A percentile compares a stretch with the other conserved stretches of the same genome.
Evolutionary conservation across 495 filamentous ascomycete species (phyloP).

Genomic region (Lophiostoma macrostomum): DNA sequence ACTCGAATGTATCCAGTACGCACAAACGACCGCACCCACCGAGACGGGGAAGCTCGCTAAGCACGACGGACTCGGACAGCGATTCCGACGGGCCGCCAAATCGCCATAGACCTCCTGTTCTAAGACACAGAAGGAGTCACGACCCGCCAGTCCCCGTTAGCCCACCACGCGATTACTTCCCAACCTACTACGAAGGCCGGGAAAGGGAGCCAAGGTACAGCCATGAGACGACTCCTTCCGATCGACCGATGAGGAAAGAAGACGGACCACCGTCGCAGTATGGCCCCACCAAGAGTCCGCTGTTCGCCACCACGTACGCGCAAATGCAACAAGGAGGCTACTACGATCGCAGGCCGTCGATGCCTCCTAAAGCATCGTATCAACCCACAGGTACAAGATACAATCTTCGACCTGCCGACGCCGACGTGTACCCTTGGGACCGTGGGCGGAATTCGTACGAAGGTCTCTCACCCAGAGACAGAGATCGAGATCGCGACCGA

Average conservation of each 20-base stretch:
- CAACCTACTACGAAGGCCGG: slow-evolving; percentile 21
- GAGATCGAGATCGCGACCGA: background rate
- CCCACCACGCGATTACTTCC: slow-evolving; percentile 36
- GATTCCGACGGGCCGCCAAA: slow-evolving; percentile 10
- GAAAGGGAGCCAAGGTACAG: no score
- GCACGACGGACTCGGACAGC: slow-evolving; percentile 24
- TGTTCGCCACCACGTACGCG: slow-evolving; percentile 42
- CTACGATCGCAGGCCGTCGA: slow-evolving; percentile 23
- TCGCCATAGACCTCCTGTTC: slow-evolving; percentile 17
- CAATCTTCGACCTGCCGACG: slow-evolving; percentile 4
- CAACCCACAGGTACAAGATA: slow-evolving; percentile 15
- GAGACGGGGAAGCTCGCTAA: slow-evolving; percentile 19
- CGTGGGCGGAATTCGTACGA: slow-evolving; percentile 1
- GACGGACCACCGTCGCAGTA: slow-evolving; percentile 23
- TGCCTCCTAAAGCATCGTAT: slow-evolving; percentile 5
- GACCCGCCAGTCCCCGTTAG: slow-evolving; percentile 41
- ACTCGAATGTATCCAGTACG: no score
- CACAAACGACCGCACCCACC: slow-evolving; percentile 25
- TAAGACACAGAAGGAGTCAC: slow-evolving; percentile 36
- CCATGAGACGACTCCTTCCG: slow-evolving; percentile 5
- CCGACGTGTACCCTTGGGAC: slow-evolving; percentile 8
- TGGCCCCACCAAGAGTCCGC: slow-evolving; percentile 36
- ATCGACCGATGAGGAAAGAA: background rate
- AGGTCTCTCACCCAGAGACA: background rate
- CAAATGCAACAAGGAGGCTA: slow-evolving; percentile 28